Conservation (phyloP, 2,329 filamentous ascomycete genomes). For the Pleoardoris graminearum region DNA sequence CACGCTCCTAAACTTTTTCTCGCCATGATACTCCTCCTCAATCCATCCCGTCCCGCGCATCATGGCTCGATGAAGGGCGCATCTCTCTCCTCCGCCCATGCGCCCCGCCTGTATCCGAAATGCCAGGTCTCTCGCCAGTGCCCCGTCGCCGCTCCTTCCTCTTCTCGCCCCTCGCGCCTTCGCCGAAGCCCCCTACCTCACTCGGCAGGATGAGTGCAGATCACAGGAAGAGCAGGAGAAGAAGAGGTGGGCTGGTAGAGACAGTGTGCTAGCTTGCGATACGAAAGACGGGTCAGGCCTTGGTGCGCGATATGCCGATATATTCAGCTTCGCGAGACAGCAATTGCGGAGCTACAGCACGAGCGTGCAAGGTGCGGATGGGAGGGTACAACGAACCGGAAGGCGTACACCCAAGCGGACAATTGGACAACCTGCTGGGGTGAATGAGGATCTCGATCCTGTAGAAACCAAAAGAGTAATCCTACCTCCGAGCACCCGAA, state of each 20-base stretch:
- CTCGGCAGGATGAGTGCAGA: slow-evolving; percentile 13
- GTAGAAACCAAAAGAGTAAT: not conserved
- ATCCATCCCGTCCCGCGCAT: slow-evolving; percentile 17
- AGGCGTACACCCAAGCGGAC: not conserved
- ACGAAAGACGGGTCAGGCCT: not conserved
- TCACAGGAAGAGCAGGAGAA: slow-evolving; percentile 22
- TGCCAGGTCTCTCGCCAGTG: slow-evolving; percentile 37
- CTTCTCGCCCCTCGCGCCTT: slow-evolving; percentile 46
- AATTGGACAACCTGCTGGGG: too few relatives aligned
- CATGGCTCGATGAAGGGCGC: slow-evolving; percentile 39
- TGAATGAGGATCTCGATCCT: not conserved
- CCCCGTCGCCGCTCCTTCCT: slow-evolving; percentile 39
- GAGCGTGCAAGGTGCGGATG: not conserved
- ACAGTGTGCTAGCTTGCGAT: not conserved
- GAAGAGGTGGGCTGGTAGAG: not conserved
- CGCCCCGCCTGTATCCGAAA: slow-evolving; percentile 36
- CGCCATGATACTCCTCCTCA: not conserved
- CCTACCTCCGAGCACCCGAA: not conserved
- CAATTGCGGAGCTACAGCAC: slow-evolving; percentile 16
- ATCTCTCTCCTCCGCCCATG: slow-evolving; percentile 29
- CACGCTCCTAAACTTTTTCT: slow-evolving; percentile 13
- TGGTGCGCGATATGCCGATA: slow-evolving; percentile 30
- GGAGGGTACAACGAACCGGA: not conserved
- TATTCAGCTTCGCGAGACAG: slow-evolving; percentile 24
- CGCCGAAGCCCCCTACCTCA: slow-evolving; percentile 24